Conservation (phyloP, 805 yeast species). For the Metschnikowia aberdeeniae region DNA sequence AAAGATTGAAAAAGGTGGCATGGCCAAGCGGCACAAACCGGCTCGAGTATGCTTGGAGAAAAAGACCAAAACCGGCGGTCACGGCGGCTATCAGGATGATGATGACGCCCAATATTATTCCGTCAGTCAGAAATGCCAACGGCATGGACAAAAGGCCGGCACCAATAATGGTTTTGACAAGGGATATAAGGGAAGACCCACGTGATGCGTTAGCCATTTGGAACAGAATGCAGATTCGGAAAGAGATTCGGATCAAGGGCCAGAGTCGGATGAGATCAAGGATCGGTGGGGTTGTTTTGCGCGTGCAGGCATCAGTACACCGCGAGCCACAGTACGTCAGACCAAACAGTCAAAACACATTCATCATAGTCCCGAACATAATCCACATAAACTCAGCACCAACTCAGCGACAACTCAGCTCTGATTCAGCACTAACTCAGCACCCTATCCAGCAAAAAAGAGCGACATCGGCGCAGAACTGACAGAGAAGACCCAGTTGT, state of each 20-base stretch:
- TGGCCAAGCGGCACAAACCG: slow-evolving; percentile 51
- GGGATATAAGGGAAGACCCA: slow-evolving; percentile 56
- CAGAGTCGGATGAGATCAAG: background rate
- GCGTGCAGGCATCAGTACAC: background rate
- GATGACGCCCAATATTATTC: slow-evolving; percentile 52
- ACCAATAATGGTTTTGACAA: slow-evolving; percentile 74
- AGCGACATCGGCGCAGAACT: too few species aligned
- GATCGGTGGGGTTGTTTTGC: background rate
- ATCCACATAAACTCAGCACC: too few species aligned
- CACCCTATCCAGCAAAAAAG: too few species aligned
- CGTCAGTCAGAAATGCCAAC: slow-evolving; percentile 65
- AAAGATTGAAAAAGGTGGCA: slow-evolving; percentile 70
- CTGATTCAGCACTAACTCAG: too few species aligned
- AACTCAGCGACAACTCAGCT: too few species aligned
- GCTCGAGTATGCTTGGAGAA: slow-evolving; percentile 58
- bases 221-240: background rate
- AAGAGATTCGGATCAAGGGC: background rate
- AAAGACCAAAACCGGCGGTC: slow-evolving; percentile 65
- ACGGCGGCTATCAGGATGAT: slow-evolving; percentile 58
- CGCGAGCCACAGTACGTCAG: background rate
- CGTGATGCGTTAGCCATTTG: slow-evolving; percentile 40
- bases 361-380: too few species aligned
- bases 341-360: background rate
- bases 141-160: slow-evolving; percentile 82
- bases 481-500: too few species aligned